phyloP scores from a whole-genome alignment of 345 rosid genomes.

The Murraya koenigii region DNA sequence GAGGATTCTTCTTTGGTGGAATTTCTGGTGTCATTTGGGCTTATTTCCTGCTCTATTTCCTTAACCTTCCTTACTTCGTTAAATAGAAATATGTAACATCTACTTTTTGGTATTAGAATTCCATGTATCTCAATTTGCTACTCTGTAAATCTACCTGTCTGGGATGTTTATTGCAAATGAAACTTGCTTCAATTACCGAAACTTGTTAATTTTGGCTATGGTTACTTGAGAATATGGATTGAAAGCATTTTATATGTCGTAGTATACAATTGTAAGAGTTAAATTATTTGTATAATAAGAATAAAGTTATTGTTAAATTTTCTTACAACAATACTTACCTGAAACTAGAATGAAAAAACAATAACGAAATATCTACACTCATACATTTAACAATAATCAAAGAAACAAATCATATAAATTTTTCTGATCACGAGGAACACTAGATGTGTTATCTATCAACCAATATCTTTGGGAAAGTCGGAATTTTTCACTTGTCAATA shows the following conservation, averaged over 20 bases:
- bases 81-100: constrained; percentile 37
- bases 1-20: constrained; percentile 97
- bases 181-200: not conserved
- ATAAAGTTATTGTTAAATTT: not conserved
- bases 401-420: not conserved
- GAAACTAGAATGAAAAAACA: no score
- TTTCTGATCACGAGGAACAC: not conserved
- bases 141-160: constrained; percentile 6
- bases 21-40: constrained; percentile 97
- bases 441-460: not conserved
- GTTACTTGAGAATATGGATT: not conserved
- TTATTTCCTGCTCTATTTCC: constrained; percentile 77
- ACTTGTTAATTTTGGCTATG: not conserved
- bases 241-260: not conserved
- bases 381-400: not conserved
- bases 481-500: not conserved
- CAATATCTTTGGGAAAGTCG: not conserved
- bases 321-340: no score
- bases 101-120: not conserved
- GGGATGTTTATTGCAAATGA: constrained; percentile 7
- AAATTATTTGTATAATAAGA: not conserved
- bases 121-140: constrained; percentile 2
- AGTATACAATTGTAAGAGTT: not conserved
- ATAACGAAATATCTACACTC: not conserved
- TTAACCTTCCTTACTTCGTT: constrained; percentile 84